Evolutionary conservation across 345 rosid genomes (phyloP).

Genomic region (Citrus hindsii): DNA sequence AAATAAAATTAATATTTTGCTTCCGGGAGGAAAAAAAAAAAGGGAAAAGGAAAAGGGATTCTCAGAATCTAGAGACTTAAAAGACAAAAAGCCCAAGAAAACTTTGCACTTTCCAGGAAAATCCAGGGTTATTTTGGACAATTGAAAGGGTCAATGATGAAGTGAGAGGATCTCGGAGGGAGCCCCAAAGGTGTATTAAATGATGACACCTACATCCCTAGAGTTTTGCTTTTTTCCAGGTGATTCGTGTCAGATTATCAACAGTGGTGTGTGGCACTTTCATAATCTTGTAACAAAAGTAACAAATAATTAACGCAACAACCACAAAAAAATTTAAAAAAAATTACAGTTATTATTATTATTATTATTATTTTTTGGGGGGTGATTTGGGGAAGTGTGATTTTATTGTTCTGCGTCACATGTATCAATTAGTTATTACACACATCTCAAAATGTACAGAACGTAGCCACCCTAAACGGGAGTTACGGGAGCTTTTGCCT

Average conservation of each 20-base stretch:
- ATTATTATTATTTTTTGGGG: background rate
- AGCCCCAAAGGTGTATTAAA: background rate
- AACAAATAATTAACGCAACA: background rate
- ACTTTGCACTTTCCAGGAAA: background rate
- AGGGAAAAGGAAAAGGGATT: too few relatives aligned
- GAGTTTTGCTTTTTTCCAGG: constrained; percentile 7
- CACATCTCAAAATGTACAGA: background rate
- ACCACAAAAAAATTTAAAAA: too few relatives aligned
- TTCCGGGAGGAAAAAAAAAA: too few relatives aligned
- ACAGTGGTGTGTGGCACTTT: too few relatives aligned
- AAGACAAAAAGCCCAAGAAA: background rate
- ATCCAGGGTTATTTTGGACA: background rate
- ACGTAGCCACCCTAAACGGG: background rate
- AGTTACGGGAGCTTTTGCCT: background rate
- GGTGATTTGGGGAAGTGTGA: constrained; percentile 11
- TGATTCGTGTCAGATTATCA: constrained; percentile 15
- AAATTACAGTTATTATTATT: background rate
- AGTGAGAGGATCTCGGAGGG: background rate
- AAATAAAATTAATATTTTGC: too few relatives aligned
- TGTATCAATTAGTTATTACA: background rate
- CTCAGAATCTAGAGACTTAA: background rate
- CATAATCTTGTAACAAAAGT: too few relatives aligned
- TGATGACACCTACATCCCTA: background rate
- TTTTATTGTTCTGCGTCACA: too few relatives aligned
- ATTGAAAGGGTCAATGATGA: background rate